Conservation (phyloP, 2,329 filamentous ascomycete species). For the Amesomyces nigricolor region DNA sequence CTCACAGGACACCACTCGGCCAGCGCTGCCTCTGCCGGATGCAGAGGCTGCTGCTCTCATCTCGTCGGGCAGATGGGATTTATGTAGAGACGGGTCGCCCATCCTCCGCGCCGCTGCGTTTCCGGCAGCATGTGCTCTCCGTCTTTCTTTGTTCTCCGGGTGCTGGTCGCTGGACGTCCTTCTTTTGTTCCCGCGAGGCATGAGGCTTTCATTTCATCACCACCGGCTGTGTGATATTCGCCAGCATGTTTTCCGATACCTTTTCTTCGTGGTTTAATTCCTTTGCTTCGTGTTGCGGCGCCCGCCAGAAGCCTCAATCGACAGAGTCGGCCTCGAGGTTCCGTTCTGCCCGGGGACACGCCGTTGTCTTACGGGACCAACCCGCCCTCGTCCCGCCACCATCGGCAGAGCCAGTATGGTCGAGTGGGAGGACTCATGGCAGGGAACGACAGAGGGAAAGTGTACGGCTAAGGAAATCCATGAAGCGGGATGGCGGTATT, state of each 20-base stretch:
- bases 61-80: constrained; percentile 7
- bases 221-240: constrained; percentile 25
- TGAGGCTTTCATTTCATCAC: constrained; percentile 19
- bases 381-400: constrained; percentile 30
- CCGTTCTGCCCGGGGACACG: constrained; percentile 21
- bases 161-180: constrained; percentile 28
- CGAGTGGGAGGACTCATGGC: constrained; percentile 27
- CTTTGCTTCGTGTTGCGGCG: constrained; percentile 43
- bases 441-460: constrained; percentile 29
- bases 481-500: constrained; percentile 27
- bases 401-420: constrained; percentile 26
- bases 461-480: constrained; percentile 14
- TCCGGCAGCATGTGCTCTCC: constrained; percentile 13
- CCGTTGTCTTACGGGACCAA: constrained; percentile 30
- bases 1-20: constrained; percentile 23
- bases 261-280: constrained; percentile 44
- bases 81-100: constrained; percentile 22
- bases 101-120: constrained; percentile 6
- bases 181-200: constrained; percentile 19
- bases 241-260: constrained; percentile 38
- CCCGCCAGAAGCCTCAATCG: constrained; percentile 35
- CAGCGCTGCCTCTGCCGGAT: constrained; percentile 19
- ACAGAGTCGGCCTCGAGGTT: constrained; percentile 26
- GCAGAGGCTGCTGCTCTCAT: background rate
- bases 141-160: constrained; percentile 19